phyloP scores from a whole-genome alignment of 257 asterid species.

The Echium plantagineum region DNA sequence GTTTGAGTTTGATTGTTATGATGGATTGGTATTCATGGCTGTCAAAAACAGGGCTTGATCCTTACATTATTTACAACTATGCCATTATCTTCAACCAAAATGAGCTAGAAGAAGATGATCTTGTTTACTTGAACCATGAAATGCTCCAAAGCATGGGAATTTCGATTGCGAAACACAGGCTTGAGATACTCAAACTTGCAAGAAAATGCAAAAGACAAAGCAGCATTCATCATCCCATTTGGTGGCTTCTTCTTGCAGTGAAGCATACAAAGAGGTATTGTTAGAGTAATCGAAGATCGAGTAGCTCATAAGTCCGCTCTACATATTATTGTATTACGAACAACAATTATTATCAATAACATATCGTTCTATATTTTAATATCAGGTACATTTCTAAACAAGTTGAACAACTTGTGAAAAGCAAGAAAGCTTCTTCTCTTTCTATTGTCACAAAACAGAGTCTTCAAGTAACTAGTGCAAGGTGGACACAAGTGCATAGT shows the following conservation, averaged over 20 bases:
- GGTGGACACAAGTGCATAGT: constrained; percentile 30
- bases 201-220: constrained; percentile 10
- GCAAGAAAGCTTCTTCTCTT: constrained; percentile 34
- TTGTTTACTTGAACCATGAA: constrained; percentile 34
- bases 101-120: constrained; percentile 37
- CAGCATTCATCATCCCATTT: constrained; percentile 20
- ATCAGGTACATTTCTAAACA: constrained; percentile 36
- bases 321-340: no score
- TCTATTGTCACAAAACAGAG: constrained; percentile 36
- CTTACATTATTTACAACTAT: constrained; percentile 27
- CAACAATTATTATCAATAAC: no score
- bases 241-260: constrained; percentile 36
- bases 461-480: constrained; percentile 14
- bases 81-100: constrained; percentile 32
- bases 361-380: no score
- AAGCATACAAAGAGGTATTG: constrained; percentile 43
- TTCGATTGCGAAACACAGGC: constrained; percentile 57
- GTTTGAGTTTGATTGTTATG: background rate
- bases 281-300: no score
- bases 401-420: constrained; percentile 27
- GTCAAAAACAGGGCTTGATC: constrained; percentile 35
- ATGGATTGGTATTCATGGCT: constrained; percentile 52
- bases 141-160: constrained; percentile 44
- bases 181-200: constrained; percentile 57
- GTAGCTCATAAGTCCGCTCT: no score